A percentile compares a stretch with the other conserved stretches of the same genome.
These are phyloP conservation scores for Nemania sp. DNA, from an alignment of 2,329 filamentous ascomycete genomes.

Conservation along the genomic window DNA sequence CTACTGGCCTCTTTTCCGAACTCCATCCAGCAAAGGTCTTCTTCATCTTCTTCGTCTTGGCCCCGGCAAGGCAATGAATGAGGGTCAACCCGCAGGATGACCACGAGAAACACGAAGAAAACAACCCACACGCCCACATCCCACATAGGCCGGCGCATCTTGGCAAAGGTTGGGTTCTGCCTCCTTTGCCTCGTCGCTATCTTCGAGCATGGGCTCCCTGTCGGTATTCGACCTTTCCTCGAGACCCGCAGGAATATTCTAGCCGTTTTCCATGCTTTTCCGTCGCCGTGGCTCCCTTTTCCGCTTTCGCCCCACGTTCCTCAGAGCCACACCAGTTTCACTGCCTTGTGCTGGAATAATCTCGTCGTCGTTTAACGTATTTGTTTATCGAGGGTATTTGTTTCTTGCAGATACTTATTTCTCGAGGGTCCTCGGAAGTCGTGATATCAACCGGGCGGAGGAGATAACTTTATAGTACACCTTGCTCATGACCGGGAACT, in stretches of 20 bases:
- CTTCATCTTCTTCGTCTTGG: constrained; percentile 25
- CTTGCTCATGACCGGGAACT: constrained; percentile 63
- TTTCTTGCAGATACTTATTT: constrained; percentile 13
- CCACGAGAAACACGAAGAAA: constrained; percentile 38
- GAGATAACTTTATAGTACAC: constrained; percentile 84
- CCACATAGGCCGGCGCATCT: constrained; percentile 32
- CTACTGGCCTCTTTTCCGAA: constrained; percentile 27
- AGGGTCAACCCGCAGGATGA: constrained; percentile 27
- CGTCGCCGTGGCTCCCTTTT: constrained; percentile 7
- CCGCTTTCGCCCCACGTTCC: neutral
- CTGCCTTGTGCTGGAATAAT: neutral
- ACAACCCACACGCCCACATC: constrained; percentile 32
- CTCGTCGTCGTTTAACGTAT: neutral
- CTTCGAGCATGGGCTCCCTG: constrained; percentile 16
- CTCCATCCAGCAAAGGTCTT: too few relatives aligned
- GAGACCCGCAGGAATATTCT: constrained; percentile 23
- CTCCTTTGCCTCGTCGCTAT: constrained; percentile 18
- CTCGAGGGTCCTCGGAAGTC: constrained; percentile 11
- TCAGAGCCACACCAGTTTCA: neutral
- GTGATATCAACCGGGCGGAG: constrained; percentile 81
- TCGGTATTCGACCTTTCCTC: neutral
- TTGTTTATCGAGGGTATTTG: neutral
- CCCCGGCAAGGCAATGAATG: neutral
- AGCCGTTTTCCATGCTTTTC: constrained; percentile 35
- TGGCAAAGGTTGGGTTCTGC: constrained; percentile 29